These are phyloP conservation scores for Apiotrichum gracile DNA, from an alignment of 1,284 basidiomycete genomes.

Conservation along the genomic window DNA sequence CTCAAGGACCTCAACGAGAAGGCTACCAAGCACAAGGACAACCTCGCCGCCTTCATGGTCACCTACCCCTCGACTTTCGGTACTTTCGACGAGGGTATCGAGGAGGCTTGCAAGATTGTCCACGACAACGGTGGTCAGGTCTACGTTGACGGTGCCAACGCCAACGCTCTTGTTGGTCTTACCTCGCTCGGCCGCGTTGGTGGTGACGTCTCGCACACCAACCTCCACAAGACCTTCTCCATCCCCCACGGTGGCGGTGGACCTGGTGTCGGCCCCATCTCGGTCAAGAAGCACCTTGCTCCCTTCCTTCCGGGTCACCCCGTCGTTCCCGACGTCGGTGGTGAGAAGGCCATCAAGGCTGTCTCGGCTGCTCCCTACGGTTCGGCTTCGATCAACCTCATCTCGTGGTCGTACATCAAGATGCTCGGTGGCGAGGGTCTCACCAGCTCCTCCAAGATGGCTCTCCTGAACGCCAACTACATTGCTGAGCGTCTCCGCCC, in stretches of 20 bases:
- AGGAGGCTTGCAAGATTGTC: conserved; percentile 87
- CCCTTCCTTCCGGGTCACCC: conserved; percentile 95
- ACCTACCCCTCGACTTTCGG: conserved; percentile 96
- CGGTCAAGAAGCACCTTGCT: conserved; percentile 84
- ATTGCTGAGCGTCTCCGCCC: conserved; percentile 81
- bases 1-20: conserved; percentile 77
- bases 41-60: conserved; percentile 95
- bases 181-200: conserved; percentile 95
- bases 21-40: conserved; percentile 84
- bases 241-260: conserved; percentile 93
- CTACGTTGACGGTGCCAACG: conserved; percentile 93
- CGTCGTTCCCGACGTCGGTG: conserved; percentile 59
- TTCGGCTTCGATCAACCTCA: conserved; percentile 88
- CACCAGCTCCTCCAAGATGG: conserved; percentile 73
- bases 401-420: conserved; percentile 97
- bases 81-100: conserved; percentile 89
- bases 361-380: conserved; percentile 90
- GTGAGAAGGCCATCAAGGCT: conserved; percentile 70
- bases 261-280: conserved; percentile 86
- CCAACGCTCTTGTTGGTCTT: conserved; percentile 91
- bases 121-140: conserved; percentile 96
- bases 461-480: conserved; percentile 93
- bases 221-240: conserved; percentile 76
- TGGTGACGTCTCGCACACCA: conserved; percentile 96
- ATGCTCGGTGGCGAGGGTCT: conserved; percentile 93